These are phyloP conservation scores for Fusarium odoratissimum DNA, from an alignment of 2,329 filamentous ascomycete species.

Conservation along the genomic window DNA sequence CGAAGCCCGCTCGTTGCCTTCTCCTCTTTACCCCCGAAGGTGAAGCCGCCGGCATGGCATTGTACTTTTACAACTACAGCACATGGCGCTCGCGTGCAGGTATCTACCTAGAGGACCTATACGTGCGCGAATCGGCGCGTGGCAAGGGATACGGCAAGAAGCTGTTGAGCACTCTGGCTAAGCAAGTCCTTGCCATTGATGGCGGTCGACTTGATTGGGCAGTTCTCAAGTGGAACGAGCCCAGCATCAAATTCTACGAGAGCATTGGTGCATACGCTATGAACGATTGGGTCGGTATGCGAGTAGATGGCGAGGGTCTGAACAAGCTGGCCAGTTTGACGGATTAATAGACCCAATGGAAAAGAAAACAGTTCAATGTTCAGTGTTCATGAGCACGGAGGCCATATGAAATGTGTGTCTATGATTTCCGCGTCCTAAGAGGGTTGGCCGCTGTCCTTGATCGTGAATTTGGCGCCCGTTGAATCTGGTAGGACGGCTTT, in stretches of 20 bases:
- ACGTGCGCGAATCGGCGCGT: conserved; percentile 76
- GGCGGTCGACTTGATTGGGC: conserved; percentile 88
- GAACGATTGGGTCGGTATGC: conserved; percentile 80
- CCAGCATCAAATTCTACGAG: conserved; percentile 88
- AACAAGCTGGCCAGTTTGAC: conserved; percentile 65
- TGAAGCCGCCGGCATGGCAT: conserved; percentile 76
- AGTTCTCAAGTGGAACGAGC: conserved; percentile 93
- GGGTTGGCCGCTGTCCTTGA: conserved; percentile 8
- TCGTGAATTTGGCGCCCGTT: conserved; percentile 9
- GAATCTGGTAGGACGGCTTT: conserved; percentile 3
- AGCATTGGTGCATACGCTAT: conserved; percentile 73
- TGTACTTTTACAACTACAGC: conserved; percentile 96
- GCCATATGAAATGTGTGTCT: background rate
- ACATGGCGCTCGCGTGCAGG: conserved; percentile 91
- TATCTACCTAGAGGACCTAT: conserved; percentile 95
- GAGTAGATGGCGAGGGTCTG: conserved; percentile 76
- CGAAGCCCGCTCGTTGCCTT: conserved; percentile 79
- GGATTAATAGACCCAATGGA: conserved; percentile 39
- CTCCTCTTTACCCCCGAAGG: conserved; percentile 67
- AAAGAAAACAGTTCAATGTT: background rate
- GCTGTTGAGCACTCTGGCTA: conserved; percentile 81
- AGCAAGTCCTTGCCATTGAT: conserved; percentile 77
- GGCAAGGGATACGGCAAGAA: conserved; percentile 83
- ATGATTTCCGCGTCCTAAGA: background rate
- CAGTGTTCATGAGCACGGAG: background rate